These are phyloP conservation scores for Corylus americana DNA, from an alignment of 306 rosid species.

Conservation along the genomic window DNA sequence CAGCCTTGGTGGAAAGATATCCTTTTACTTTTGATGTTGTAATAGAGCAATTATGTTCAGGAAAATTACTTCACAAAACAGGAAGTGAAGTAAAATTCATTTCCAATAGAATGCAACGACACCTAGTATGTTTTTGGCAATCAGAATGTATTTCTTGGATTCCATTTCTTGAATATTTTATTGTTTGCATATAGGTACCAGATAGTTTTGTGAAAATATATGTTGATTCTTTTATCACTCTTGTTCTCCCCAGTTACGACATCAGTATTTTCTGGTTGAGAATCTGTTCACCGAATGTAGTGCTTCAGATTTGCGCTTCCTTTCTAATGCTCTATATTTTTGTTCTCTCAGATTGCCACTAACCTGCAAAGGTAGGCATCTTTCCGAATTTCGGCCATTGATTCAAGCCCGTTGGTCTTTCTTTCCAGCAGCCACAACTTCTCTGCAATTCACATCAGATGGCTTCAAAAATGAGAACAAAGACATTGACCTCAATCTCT, in stretches of 20 bases:
- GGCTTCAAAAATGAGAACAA: conserved; percentile 28
- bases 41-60: too few relatives aligned
- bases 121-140: not conserved
- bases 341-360: conserved; percentile 37
- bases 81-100: not conserved
- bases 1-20: too few relatives aligned
- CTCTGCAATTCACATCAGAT: conserved; percentile 20
- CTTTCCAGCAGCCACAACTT: conserved; percentile 19
- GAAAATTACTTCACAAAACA: not conserved
- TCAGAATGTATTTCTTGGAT: not conserved
- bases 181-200: not conserved
- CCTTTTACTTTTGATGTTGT: too few relatives aligned
- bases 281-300: not conserved
- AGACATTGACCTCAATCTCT: conserved; percentile 26
- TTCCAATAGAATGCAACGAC: not conserved
- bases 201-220: not conserved
- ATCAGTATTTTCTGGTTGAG: not conserved
- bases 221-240: not conserved
- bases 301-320: not conserved
- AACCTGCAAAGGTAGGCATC: conserved; percentile 34
- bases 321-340: conserved; percentile 5
- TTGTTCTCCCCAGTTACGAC: not conserved
- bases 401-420: conserved; percentile 29
- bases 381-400: conserved; percentile 24
- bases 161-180: not conserved